Evolutionary conservation across 345 rosid species (phyloP).

Genomic region (Aegle marmelos): DNA sequence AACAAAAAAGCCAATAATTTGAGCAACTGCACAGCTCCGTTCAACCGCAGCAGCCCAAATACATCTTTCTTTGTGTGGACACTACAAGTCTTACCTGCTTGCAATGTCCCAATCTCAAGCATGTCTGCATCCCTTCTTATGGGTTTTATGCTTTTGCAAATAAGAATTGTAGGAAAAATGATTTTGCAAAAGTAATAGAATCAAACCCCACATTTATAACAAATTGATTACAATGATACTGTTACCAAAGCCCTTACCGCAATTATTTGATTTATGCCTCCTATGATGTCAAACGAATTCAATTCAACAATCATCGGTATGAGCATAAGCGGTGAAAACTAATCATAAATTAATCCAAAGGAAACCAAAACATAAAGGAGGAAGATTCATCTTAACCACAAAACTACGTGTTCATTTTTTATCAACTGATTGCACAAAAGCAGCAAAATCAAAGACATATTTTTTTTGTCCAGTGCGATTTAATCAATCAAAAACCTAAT

Average conservation of each 20-base stretch:
- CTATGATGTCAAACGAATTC: background rate
- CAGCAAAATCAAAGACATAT: background rate
- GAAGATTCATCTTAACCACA: background rate
- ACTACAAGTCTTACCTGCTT: too few species aligned
- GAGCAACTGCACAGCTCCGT: background rate
- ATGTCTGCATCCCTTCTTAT: too few species aligned
- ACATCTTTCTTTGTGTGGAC: background rate
- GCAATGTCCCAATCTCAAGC: background rate
- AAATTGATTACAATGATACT: background rate
- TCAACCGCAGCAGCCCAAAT: background rate
- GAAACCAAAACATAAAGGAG: background rate
- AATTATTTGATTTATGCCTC: background rate
- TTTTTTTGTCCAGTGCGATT: background rate
- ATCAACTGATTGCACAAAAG: background rate
- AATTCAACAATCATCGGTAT: background rate
- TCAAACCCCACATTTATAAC: background rate
- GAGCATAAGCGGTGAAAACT: background rate
- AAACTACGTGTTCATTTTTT: background rate
- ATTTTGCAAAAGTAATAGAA: background rate
- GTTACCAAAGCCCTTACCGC: background rate
- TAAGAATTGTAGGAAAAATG: background rate
- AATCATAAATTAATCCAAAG: background rate
- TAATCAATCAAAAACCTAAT: constrained; percentile 14
- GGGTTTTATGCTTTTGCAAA: background rate
- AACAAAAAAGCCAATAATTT: background rate